Base-by-base conservation (phyloP, 345 rosid species). In the Salix dunnii region DNA sequence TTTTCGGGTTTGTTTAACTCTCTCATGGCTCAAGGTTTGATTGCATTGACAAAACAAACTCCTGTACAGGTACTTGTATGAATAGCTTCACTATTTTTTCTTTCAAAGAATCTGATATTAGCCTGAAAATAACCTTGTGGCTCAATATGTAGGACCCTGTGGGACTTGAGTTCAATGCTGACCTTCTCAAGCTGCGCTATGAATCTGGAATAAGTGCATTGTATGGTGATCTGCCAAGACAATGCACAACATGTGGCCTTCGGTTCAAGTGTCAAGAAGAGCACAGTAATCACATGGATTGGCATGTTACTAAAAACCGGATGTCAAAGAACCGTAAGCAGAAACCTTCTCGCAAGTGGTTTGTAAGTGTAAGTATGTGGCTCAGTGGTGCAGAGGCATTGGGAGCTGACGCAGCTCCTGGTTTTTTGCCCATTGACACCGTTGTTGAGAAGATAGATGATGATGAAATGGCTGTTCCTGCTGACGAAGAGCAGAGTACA, bases 291-390 rank as follows among this genome's bases (percentile, higher is more conserved):
- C 99, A 96, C 82, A 96, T 96, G 99, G 99, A 96, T 86, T 96
- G 99, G 99, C 98, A 96, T 88, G 99, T 96, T 79, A 96, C 99
- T 5, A 96, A 82, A 87, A 96, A 96, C 82, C 90, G 99, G 70
- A 92, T 84, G 97, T 90, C 97, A 42, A 96, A 90, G 89, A 96
- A 83, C 76, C 97, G 96, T 49, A 96, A 96, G 86, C 98, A 96
- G 85, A 96, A 90, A 9, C 85, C 94, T 82, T 92, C 98, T 46
- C 94, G 98, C 73, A 96, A 92, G 86, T 96, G 98, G 99, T 96
- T 96, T 88, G 99, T 96, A 62, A 90, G 91, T 85, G 84, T 86
- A 49, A 89, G 86, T 79, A 94, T 96, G 98, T 96, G 98, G 98
- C 99, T 96, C 75, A 91, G 97, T 82, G 97, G 99, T 65, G 98